Percentiles rank a stretch among this genome's conserved stretches.
These are phyloP conservation scores for Chloris gayana DNA, from an alignment of 176 grass and related monocot genomes.

Conservation along the genomic window DNA sequence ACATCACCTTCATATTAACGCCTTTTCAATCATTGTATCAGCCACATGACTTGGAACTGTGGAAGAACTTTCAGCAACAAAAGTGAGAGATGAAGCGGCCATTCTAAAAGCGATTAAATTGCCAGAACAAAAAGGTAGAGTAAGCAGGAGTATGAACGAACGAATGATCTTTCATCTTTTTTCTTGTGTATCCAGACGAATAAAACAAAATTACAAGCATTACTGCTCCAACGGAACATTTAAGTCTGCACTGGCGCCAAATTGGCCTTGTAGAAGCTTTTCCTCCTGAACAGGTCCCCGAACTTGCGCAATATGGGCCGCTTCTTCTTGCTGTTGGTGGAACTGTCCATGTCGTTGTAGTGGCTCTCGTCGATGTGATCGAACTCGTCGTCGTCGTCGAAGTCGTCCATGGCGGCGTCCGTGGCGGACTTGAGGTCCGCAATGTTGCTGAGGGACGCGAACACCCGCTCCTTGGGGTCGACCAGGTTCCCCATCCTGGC, in stretches of 20 bases:
- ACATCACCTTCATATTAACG: neutral
- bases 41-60: neutral
- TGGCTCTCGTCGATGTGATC: conserved; percentile 57
- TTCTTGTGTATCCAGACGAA: conserved; percentile 41
- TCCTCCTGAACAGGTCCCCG: conserved; percentile 71
- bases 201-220: conserved; percentile 21
- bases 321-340: conserved; percentile 63
- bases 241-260: conserved; percentile 37
- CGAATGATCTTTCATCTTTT: conserved; percentile 20
- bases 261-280: conserved; percentile 58
- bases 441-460: conserved; percentile 78
- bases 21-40: conserved; percentile 18
- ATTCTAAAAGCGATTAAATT: neutral
- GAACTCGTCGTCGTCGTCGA: conserved; percentile 63
- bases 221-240: neutral
- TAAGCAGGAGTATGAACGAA: neutral
- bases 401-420: conserved; percentile 48
- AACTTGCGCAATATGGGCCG: conserved; percentile 67
- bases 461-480: conserved; percentile 54
- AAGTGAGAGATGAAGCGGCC: neutral
- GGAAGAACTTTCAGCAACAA: conserved; percentile 1
- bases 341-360: conserved; percentile 38
- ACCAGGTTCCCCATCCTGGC: conserved; percentile 39
- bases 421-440: conserved; percentile 62
- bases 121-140: neutral